phyloP scores from a whole-genome alignment of 192 early-diverging fungal genomes.

The Coemansia aciculifera region DNA sequence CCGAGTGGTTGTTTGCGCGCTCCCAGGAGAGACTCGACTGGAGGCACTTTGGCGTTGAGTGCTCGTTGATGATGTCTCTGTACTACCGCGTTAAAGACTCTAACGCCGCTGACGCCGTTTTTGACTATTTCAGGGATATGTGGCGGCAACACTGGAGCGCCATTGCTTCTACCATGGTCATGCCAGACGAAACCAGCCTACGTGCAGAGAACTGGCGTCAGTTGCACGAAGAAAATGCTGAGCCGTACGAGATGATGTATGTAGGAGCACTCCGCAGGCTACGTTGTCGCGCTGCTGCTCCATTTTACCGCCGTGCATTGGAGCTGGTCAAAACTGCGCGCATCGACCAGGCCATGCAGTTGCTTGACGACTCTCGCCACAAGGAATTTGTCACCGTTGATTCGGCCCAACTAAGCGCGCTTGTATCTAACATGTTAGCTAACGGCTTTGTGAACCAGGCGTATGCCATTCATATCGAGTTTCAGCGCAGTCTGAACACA shows the following conservation, averaged over 20 bases:
- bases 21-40: neutral
- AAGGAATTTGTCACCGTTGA: constrained; percentile 1
- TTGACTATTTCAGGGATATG: constrained; percentile 6
- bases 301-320: constrained; percentile 28
- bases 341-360: constrained; percentile 12
- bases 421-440: constrained; percentile 20
- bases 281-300: constrained; percentile 19
- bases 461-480: constrained; percentile 18
- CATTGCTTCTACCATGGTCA: constrained; percentile 10
- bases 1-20: constrained; percentile 22
- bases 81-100: constrained; percentile 25
- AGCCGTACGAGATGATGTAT: neutral
- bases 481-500: constrained; percentile 12
- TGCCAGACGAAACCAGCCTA: constrained; percentile 22
- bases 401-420: constrained; percentile 14
- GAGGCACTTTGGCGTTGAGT: constrained; percentile 18
- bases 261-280: constrained; percentile 16
- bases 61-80: constrained; percentile 35
- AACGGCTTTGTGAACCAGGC: constrained; percentile 17
- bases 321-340: constrained; percentile 13
- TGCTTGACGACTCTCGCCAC: constrained; percentile 17
- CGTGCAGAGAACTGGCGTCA: constrained; percentile 34
- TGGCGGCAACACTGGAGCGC: constrained; percentile 18
- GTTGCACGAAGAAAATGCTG: constrained; percentile 11
- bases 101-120: constrained; percentile 16